Conservation (phyloP, 2,329 filamentous ascomycete genomes). For the Venturia asperata region DNA sequence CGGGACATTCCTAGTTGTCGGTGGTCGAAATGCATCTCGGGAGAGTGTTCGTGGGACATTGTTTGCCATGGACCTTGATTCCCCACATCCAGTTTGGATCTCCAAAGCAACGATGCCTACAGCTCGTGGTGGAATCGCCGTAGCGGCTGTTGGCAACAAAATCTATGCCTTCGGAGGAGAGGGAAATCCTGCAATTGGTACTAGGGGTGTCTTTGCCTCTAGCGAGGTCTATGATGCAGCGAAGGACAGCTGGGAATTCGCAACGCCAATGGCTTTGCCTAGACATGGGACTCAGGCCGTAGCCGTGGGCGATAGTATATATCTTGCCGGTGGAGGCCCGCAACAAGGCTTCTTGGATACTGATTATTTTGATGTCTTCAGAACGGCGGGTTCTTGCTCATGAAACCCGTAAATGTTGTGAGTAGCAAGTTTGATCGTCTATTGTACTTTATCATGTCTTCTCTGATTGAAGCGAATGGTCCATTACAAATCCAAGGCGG, state of each 20-base stretch:
- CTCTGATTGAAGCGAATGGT: too few relatives aligned
- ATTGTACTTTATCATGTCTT: too few relatives aligned
- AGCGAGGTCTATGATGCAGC: constrained; percentile 24
- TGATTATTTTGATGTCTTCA: neutral
- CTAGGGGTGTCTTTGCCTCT: constrained; percentile 20
- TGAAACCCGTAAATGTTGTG: neutral
- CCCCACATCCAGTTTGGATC: too few relatives aligned
- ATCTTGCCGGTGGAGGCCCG: constrained; percentile 26
- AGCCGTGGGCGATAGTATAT: constrained; percentile 24
- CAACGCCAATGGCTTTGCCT: constrained; percentile 24
- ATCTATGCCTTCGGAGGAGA: constrained; percentile 29
- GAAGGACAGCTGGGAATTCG: constrained; percentile 23
- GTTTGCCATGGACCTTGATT: constrained; percentile 25
- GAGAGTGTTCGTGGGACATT: constrained; percentile 24
- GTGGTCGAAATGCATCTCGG: constrained; percentile 23
- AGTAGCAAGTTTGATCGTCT: too few relatives aligned
- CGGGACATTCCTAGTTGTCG: constrained; percentile 26
- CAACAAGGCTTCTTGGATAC: constrained; percentile 18
- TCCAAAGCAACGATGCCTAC: constrained; percentile 26
- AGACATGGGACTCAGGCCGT: constrained; percentile 28
- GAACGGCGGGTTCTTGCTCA: neutral
- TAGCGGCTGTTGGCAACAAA: constrained; percentile 23
- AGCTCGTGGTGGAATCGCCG: constrained; percentile 25
- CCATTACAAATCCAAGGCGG: too few relatives aligned
- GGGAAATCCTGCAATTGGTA: constrained; percentile 23